Evolutionary conservation across 176 grass and related monocot genomes (phyloP).

Genomic region (Triticum urartu): DNA sequence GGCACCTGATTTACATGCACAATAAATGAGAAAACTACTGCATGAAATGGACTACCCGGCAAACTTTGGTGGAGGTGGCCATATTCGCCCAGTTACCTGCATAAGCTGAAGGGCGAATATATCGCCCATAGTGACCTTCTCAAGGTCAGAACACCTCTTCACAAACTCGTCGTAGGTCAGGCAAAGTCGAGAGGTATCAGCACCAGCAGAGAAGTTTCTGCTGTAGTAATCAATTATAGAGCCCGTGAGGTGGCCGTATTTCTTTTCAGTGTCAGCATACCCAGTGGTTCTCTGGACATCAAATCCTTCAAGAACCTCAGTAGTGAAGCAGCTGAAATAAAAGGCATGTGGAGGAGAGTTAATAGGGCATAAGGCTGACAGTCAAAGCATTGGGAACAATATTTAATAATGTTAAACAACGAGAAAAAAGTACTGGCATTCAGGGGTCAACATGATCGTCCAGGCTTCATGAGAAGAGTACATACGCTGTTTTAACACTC

Average conservation of each 20-base stretch:
- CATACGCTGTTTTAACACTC: conserved; percentile 84
- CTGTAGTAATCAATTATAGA: conserved; percentile 68
- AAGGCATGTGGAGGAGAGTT: background rate
- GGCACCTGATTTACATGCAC: conserved; percentile 58
- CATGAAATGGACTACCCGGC: background rate
- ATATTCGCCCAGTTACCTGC: conserved; percentile 60
- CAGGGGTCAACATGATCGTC: conserved; percentile 2
- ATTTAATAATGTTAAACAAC: conserved; percentile 4
- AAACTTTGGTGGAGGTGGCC: background rate
- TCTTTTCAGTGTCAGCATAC: conserved; percentile 70
- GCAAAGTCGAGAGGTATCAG: conserved; percentile 38
- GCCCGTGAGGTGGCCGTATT: conserved; percentile 59
- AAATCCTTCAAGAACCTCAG: conserved; percentile 83
- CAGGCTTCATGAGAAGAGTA: conserved; percentile 6
- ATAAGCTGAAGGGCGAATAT: conserved; percentile 96
- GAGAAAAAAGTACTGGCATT: background rate
- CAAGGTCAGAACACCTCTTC: conserved; percentile 59
- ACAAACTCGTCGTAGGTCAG: conserved; percentile 65
- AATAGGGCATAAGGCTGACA: background rate
- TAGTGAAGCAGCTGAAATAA: conserved; percentile 85
- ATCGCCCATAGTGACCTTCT: conserved; percentile 66
- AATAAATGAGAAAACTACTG: background rate
- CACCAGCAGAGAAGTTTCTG: conserved; percentile 41
- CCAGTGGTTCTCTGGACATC: conserved; percentile 83
- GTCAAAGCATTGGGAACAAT: background rate